Percentiles rank a stretch among this genome's conserved stretches.
Conservation (phyloP, 805 yeast genomes). For the Metschnikowia santaceciliae region DNA sequence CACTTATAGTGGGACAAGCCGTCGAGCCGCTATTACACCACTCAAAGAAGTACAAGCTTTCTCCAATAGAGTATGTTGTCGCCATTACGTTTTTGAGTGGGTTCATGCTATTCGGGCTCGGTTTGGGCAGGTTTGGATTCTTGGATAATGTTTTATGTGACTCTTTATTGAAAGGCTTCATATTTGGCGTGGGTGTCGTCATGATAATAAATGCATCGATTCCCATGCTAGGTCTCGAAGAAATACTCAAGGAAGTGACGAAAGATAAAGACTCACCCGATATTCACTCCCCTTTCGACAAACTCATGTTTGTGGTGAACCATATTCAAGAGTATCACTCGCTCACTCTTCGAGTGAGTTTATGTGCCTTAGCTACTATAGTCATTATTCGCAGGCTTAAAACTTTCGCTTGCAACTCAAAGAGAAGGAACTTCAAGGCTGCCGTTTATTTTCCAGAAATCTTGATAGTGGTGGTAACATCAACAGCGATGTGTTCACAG, state of each 20-base stretch:
- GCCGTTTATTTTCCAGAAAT: slow-evolving; percentile 82
- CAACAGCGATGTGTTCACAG: slow-evolving; percentile 49
- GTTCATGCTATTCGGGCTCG: slow-evolving; percentile 34
- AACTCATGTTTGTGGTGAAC: slow-evolving; percentile 52
- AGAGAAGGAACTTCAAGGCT: slow-evolving; percentile 20
- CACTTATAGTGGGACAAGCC: slow-evolving; percentile 44
- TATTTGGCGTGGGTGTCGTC: slow-evolving; percentile 42
- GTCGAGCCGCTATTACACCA: slow-evolving; percentile 42
- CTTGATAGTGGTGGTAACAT: slow-evolving; percentile 60
- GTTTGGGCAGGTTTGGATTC: slow-evolving; percentile 27
- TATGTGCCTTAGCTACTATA: slow-evolving; percentile 47
- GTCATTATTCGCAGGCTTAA: slow-evolving; percentile 41
- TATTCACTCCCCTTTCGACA: slow-evolving; percentile 63
- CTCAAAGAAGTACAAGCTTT: slow-evolving; percentile 25
- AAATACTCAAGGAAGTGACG: slow-evolving; percentile 36
- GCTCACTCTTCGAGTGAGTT: slow-evolving; percentile 61
- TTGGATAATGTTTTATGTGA: slow-evolving; percentile 40
- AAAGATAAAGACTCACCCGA: slow-evolving; percentile 32
- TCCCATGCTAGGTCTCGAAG: slow-evolving; percentile 64
- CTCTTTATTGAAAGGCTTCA: slow-evolving; percentile 40
- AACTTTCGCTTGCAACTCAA: slow-evolving; percentile 18
- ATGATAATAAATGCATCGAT: slow-evolving; percentile 61
- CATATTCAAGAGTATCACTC: slow-evolving; percentile 48
- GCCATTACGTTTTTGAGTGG: slow-evolving; percentile 72
- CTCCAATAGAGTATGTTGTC: slow-evolving; percentile 25